Evolutionary conservation across 495 filamentous ascomycete genomes (phyloP).

Genomic region (Cercophora newfieldiana): DNA sequence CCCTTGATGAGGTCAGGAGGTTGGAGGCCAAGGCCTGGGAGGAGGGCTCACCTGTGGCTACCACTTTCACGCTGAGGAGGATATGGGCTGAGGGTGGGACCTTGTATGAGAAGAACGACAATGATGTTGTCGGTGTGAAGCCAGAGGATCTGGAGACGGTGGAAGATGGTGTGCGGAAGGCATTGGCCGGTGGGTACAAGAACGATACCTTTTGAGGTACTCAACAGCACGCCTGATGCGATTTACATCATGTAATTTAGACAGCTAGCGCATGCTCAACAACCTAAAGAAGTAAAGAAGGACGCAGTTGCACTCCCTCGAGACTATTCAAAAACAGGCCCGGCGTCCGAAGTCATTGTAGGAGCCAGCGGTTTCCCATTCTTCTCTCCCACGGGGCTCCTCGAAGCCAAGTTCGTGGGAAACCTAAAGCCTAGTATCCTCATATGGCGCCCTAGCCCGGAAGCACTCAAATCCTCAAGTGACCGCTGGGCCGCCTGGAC

Average conservation of each 20-base stretch:
- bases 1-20: conserved; percentile 51
- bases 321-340: not conserved
- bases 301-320: too few species aligned
- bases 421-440: not conserved
- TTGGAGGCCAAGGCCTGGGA: conserved; percentile 60
- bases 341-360: not conserved
- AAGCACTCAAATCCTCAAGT: not conserved
- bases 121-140: conserved; percentile 53
- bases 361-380: not conserved
- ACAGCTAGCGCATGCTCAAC: not conserved
- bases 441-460: not conserved
- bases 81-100: conserved; percentile 75
- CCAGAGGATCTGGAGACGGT: conserved; percentile 51
- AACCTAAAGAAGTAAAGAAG: not conserved
- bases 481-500: not conserved
- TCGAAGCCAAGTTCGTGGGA: too few species aligned
- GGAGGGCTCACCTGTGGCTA: conserved; percentile 53
- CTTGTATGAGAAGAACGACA: conserved; percentile 66
- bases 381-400: not conserved
- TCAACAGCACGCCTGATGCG: not conserved
- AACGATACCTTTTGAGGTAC: conserved; percentile 29
- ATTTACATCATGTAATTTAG: not conserved
- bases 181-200: conserved; percentile 37
- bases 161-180: conserved; percentile 45
- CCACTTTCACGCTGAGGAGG: conserved; percentile 57